These are phyloP conservation scores for Candida stauntonica DNA, from an alignment of 805 yeast species.

Conservation along the genomic window DNA sequence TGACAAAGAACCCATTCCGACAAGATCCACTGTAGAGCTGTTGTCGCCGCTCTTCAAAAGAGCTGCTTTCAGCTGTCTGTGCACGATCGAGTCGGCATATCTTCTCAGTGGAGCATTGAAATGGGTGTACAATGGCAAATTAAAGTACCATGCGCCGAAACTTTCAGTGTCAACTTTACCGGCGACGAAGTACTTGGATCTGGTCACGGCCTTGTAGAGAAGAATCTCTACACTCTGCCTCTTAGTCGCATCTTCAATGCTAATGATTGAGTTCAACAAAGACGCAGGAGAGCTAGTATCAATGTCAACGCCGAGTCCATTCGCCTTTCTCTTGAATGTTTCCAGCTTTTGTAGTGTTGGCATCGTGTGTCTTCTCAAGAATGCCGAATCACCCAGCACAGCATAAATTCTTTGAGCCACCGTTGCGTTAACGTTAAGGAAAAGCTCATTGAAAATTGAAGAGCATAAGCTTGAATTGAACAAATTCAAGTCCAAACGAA, in stretches of 20 bases:
- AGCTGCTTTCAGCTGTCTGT: conserved; percentile 78
- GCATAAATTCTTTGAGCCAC: conserved; percentile 79
- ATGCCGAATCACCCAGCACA: conserved; percentile 71
- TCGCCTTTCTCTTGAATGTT: conserved; percentile 67
- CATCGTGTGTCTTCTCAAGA: conserved; percentile 81
- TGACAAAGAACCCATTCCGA: not conserved
- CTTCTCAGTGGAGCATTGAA: conserved; percentile 90
- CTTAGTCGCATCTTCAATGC: conserved; percentile 54
- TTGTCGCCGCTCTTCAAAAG: conserved; percentile 28
- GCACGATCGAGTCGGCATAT: conserved; percentile 89
- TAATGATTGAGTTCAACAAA: conserved; percentile 65
- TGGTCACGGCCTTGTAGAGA: conserved; percentile 72
- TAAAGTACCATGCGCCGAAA: conserved; percentile 75
- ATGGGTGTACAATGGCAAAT: conserved; percentile 84
- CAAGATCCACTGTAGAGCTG: conserved; percentile 5
- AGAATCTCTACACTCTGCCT: conserved; percentile 76
- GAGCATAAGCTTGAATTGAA: conserved; percentile 57
- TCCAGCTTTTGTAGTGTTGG: conserved; percentile 82
- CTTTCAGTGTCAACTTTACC: conserved; percentile 80
- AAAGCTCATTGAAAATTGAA: conserved; percentile 66
- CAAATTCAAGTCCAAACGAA: conserved; percentile 65
- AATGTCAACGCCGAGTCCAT: conserved; percentile 58
- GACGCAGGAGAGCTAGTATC: conserved; percentile 73
- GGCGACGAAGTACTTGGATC: conserved; percentile 86
- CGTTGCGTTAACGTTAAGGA: conserved; percentile 75